These are phyloP conservation scores for Firmiana major DNA, from an alignment of 345 rosid genomes.

Conservation along the genomic window DNA sequence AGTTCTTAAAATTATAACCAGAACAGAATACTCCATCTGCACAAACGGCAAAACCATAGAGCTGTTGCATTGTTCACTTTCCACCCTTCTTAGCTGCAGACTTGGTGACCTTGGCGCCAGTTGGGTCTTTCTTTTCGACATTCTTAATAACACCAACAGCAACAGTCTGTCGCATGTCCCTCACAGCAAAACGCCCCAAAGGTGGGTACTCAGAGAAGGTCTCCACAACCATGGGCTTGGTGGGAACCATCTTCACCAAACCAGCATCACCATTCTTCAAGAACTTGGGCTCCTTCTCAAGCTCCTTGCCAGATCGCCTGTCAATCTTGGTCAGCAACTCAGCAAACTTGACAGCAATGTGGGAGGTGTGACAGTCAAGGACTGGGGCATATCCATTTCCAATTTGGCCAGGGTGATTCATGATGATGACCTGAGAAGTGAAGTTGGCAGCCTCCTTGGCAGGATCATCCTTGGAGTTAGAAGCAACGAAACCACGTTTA, in stretches of 20 bases:
- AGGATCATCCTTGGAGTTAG: constrained; percentile 85
- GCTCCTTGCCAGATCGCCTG: constrained; percentile 69
- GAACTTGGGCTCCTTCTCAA: constrained; percentile 83
- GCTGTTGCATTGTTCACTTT: constrained; percentile 19
- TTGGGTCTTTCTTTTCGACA: constrained; percentile 28
- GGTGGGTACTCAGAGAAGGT: constrained; percentile 24
- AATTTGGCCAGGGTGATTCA: constrained; percentile 91
- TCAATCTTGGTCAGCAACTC: constrained; percentile 67
- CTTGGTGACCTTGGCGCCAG: constrained; percentile 26
- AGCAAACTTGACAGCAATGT: constrained; percentile 74
- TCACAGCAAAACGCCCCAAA: constrained; percentile 22
- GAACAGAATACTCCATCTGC: constrained; percentile 11
- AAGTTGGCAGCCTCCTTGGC: constrained; percentile 73
- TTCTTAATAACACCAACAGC: constrained; percentile 28
- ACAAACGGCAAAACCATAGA: not conserved
- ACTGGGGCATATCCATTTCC: constrained; percentile 86
- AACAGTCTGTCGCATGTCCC: constrained; percentile 27
- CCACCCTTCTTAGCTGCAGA: constrained; percentile 24
- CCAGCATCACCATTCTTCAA: constrained; percentile 55
- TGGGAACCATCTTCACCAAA: constrained; percentile 22
- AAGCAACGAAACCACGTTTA: constrained; percentile 73
- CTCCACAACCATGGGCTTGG: constrained; percentile 29
- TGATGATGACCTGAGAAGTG: constrained; percentile 81
- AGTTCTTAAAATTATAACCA: not conserved
- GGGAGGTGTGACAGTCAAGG: constrained; percentile 77